A percentile compares a stretch with the other conserved stretches of the same genome.
phyloP scores from a whole-genome alignment of 441 rosid species.

The Bocquillonia castaneifolia region DNA sequence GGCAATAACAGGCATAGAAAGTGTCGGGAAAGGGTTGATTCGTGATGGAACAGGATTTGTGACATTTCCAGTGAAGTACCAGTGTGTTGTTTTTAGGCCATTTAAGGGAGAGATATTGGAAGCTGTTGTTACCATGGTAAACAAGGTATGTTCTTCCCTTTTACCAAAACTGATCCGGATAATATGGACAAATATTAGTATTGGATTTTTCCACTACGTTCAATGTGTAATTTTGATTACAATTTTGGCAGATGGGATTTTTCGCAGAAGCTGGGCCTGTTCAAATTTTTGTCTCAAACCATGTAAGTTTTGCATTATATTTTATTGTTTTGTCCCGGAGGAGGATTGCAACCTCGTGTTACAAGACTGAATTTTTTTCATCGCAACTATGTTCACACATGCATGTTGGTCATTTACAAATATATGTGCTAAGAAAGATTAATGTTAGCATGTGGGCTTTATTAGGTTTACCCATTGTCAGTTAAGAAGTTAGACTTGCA shows the following conservation, averaged over 20 bases:
- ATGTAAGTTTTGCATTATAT: slow-evolving; percentile 40
- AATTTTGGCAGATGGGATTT: slow-evolving; percentile 72
- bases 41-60: slow-evolving; percentile 85
- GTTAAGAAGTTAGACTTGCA: no score
- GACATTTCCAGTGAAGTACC: slow-evolving; percentile 79
- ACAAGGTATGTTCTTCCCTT: slow-evolving; percentile 45
- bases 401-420: background rate
- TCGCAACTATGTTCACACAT: background rate
- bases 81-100: slow-evolving; percentile 85
- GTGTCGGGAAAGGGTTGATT: slow-evolving; percentile 78
- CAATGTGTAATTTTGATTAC: background rate
- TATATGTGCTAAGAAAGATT: background rate
- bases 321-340: background rate
- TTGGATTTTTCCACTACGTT: background rate
- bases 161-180: background rate
- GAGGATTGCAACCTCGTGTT: background rate
- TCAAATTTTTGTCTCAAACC: slow-evolving; percentile 90
- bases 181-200: background rate
- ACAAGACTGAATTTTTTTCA: background rate
- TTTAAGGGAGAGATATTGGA: slow-evolving; percentile 89
- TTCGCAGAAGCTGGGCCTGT: slow-evolving; percentile 94
- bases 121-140: slow-evolving; percentile 89
- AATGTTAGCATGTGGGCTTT: background rate
- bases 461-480: background rate
- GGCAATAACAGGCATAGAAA: slow-evolving; percentile 81